These are phyloP conservation scores for Lizonia empirigonia DNA, from an alignment of 2,329 filamentous ascomycete genomes.

Conservation along the genomic window DNA sequence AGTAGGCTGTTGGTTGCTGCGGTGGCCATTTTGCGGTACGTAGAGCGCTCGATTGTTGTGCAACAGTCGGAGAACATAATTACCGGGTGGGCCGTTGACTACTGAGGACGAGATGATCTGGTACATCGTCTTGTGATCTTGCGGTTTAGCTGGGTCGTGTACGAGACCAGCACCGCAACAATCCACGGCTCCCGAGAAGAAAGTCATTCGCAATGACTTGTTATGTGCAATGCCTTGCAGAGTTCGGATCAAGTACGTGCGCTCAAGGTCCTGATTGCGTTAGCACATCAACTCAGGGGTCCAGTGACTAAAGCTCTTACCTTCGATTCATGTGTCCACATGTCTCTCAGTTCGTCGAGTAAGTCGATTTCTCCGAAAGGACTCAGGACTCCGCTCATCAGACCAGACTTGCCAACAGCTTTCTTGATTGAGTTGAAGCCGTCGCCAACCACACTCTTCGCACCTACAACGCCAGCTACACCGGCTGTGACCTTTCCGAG, in stretches of 20 bases:
- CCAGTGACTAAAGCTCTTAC: constrained; percentile 46
- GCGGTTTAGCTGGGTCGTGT: constrained; percentile 88
- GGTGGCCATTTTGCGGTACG: constrained; percentile 84
- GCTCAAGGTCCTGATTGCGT: constrained; percentile 74
- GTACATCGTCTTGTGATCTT: constrained; percentile 99
- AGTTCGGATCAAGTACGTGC: constrained; percentile 94
- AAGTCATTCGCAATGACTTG: constrained; percentile 95
- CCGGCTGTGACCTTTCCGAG: constrained; percentile 94
- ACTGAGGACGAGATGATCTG: constrained; percentile 93
- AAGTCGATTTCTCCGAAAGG: constrained; percentile 96
- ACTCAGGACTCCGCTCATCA: constrained; percentile 95
- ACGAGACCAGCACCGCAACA: constrained; percentile 90
- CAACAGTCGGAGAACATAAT: constrained; percentile 90
- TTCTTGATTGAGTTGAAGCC: constrained; percentile 96
- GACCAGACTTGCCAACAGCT: constrained; percentile 89
- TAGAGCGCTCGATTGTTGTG: constrained; percentile 94
- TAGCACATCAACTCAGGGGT: constrained; percentile 1
- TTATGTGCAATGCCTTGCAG: constrained; percentile 94
- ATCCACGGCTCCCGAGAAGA: constrained; percentile 91
- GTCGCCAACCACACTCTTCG: constrained; percentile 88
- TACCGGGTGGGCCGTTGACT: constrained; percentile 83
- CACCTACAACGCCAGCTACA: constrained; percentile 92
- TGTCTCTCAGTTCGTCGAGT: constrained; percentile 89
- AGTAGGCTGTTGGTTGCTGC: constrained; percentile 69
- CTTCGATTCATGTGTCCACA: constrained; percentile 98